These are phyloP conservation scores for Brassica napus DNA, from an alignment of 345 rosid species.

Conservation along the genomic window DNA sequence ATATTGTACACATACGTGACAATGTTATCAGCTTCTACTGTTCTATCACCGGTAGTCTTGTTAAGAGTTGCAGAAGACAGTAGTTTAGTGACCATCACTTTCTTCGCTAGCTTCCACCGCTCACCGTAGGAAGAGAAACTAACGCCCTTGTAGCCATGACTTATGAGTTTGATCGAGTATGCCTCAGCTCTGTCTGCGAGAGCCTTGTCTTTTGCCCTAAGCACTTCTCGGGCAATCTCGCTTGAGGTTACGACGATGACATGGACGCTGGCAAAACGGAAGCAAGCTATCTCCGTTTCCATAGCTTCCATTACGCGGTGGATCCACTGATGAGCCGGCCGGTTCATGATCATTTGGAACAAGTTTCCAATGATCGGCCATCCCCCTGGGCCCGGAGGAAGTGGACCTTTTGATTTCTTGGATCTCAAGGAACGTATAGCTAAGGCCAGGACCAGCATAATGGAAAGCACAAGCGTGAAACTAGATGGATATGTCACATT, in stretches of 20 bases:
- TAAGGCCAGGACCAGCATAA: not conserved
- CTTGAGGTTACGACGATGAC: conserved; percentile 26
- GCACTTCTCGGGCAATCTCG: conserved; percentile 32
- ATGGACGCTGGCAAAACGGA: conserved; percentile 9
- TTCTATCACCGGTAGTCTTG: not conserved
- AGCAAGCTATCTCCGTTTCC: conserved; percentile 25
- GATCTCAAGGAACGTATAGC: not conserved
- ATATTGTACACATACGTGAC: not conserved
- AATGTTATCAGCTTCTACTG: not conserved
- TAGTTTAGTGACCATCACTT: not conserved
- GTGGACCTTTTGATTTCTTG: conserved; percentile 13
- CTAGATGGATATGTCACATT: not conserved
- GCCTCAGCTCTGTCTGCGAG: conserved; percentile 29
- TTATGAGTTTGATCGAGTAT: not conserved
- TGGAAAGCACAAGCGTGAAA: not conserved
- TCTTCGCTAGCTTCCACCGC: not conserved
- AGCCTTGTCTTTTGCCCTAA: conserved; percentile 26
- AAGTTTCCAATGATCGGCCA: conserved; percentile 29
- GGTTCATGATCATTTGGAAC: conserved; percentile 9
- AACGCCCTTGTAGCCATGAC: conserved; percentile 26
- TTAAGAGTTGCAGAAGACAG: not conserved
- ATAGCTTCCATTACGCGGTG: conserved; percentile 23
- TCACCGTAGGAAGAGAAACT: conserved; percentile 3
- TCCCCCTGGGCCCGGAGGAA: conserved; percentile 15
- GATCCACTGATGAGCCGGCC: conserved; percentile 23